Evolutionary conservation across 2,329 filamentous ascomycete species (phyloP), one percentile per base, ranked within the genome.

Genomic region (Venturia pyrina): DNA sequence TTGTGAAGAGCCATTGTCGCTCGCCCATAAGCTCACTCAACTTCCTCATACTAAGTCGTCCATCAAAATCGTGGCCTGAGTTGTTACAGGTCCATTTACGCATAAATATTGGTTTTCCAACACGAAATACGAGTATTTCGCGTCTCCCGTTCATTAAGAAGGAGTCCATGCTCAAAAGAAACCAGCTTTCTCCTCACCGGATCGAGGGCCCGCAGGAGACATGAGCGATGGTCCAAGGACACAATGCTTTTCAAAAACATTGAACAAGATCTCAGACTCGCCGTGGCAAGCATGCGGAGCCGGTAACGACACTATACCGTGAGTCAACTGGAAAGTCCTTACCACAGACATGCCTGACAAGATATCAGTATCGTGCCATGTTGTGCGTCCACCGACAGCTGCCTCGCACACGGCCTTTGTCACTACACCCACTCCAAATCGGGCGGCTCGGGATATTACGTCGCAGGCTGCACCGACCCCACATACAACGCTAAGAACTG

Each of bases 371-470:
- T 13, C 17, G 43, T 64, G 17, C 62, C 62, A 17, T 64, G 62
- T 28, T 64, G 43, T 43, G 62, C 62, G 5, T 50, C 43, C n/a
- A 37, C 40, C n/a, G 62, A 64, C 21, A 40, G n/a, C 24, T 64
- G 62, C 43, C 34, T 64, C 13, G 41, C 62, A n/a, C 34, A 56
- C 15, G 44, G 44, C 28, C 62, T 64, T 32, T 64, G 62, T 24
- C 62, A 56, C 15, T 64, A 56, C 43, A 64, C 62, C n/a, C 46
- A 64, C 48, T 50, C 43, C 21, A 32, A 34, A 19, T 34, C 34
- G 10, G 43, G 43, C 62, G 62, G 62, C 34, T 32, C 40, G 15
- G 62, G 62, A 8, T 64, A 56, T n/a, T 64, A 64, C 48, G 19
- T 48, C 28, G 19, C 62, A 19, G 41, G 41, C 43, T 64, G 62